phyloP scores from a whole-genome alignment of 1,139 yeast genomes.

The Pneumocystis oryctolagi region DNA sequence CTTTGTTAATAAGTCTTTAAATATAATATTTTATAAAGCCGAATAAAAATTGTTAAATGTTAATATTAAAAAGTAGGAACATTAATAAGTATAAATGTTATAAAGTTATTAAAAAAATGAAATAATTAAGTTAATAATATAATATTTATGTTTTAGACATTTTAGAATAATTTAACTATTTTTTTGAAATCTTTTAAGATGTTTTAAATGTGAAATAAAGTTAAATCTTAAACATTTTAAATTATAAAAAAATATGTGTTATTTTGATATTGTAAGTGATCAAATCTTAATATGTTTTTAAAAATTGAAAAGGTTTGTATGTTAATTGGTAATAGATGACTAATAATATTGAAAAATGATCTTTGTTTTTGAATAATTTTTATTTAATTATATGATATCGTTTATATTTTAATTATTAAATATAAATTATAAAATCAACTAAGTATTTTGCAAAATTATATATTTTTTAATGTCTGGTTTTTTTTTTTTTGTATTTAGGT shows the following conservation, averaged over 20 bases:
- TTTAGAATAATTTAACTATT: background rate
- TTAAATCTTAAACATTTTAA: too few species aligned
- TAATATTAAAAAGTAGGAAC: background rate
- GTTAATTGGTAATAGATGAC: background rate
- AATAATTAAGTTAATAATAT: background rate
- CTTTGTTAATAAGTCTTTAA: too few species aligned
- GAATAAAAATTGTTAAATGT: background rate
- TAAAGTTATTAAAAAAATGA: background rate
- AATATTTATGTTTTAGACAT: background rate
- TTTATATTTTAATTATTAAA: conserved; percentile 28
- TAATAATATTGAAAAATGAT: background rate
- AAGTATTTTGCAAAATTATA: conserved; percentile 49
- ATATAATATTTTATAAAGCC: too few species aligned
- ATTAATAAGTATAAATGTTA: background rate
- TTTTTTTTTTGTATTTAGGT: conserved; percentile 74
- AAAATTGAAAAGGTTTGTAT: background rate
- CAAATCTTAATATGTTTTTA: background rate
- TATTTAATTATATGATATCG: background rate
- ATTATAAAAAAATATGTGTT: background rate
- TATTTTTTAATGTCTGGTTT: conserved; percentile 79
- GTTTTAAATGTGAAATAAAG: background rate
- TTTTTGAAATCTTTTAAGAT: background rate
- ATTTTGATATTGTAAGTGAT: background rate
- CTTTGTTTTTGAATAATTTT: background rate
- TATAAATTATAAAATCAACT: conserved; percentile 40